Base-by-base conservation (phyloP, 2,329 filamentous ascomycete species). In the Microcyclospora pomicola region DNA sequence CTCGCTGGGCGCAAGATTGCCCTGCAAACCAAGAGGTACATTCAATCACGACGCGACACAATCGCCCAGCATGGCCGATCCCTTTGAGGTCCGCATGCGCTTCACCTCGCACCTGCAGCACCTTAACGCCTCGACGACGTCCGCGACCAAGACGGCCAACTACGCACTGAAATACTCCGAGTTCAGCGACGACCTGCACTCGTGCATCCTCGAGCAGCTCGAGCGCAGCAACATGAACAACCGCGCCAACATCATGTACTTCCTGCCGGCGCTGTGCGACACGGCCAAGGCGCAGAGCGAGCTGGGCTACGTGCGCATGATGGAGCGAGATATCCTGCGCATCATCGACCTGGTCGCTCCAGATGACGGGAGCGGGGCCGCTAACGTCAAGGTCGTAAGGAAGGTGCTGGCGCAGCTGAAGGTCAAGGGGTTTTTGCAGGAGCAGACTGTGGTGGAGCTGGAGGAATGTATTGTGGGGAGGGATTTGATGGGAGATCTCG, bases 221-320 rank as follows among this genome's bases (percentile, higher is more conserved):
- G 88, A 96, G 61, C 73, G 77, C 53, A 93, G 84, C 49, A 88
- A 83, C 49, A 93, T 98, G 82, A 98, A 98, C 62, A 93, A 80
- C 36, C 74, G 88, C 43, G 92, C 91, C 42, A 98, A 98, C 59
- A 96, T 98, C 59, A 93, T 98, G 82, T 98, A 93, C 63, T 98
- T 98, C 62, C 81, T 98, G 55, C 88, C 96, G 55, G 82, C 88
- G 50, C 83, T 98, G 49, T 82, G 92, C 56, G 88, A 96, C 56
- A 71, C 85, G 63, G 82, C 85, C 15, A 72, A 75, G 45, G 81
- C 77, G 48, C 82, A 85, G 48, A 74, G 77, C 45, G 78, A 91
- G 50, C 64, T 73, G 37, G 79, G 84, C 45, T 98, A 94, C 55
- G 77, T 95, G 19, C 76, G 81, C 36, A 95, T 96, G 85, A 83